Base-by-base conservation (phyloP, 192 early-diverging fungal species). In the Podila horticola region DNA sequence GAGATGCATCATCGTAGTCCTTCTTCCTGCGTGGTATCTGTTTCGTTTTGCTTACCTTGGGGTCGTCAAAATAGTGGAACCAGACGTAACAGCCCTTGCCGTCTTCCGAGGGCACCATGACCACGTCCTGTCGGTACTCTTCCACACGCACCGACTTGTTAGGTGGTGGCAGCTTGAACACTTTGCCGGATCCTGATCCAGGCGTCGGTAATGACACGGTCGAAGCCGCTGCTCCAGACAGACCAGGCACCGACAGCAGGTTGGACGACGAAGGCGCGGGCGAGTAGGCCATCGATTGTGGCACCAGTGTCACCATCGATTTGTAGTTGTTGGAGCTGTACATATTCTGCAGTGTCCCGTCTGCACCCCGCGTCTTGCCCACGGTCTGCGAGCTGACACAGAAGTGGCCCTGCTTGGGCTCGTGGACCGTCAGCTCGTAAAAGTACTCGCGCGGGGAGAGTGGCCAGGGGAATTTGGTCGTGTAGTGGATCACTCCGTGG, bases 11-110 rank as follows among this genome's bases (percentile, higher is more conserved):
- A 63, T 11, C 30, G 22, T 13, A 60, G 20, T 19, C 29, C 29
- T 5, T 31, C 41, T n/a, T 41, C 20, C 6, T 63, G 33, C 34
- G 49, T 48, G 0, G 11, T 26, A 12, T 26, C 6, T 24, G 41
- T 12, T 11, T n/a, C n/a, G 6, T 51, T 22, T 50, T 30, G 72
- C 36, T 79, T 84, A 86, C 85, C 83, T 87, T 83, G 58, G 87
- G 87, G 36, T 88, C 82, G 69, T 88, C 87, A 77, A 85, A 86
- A 58, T 88, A 88, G 55, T 83, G 82, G 66, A 88, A 73, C 57
- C 77, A 73, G 17, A 88, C 87, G 30, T 79, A 65, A 49, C 85
- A 84, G n/a, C 87, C 87, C 31, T 76, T 74, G 61, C 66, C 77
- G 26, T 83, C 77, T 31, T 86, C 75, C 19, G 66, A 73, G 5